Evolutionary conservation across 1,139 yeast species (phyloP).

Genomic region (Cylindricascospora bacillispora): DNA sequence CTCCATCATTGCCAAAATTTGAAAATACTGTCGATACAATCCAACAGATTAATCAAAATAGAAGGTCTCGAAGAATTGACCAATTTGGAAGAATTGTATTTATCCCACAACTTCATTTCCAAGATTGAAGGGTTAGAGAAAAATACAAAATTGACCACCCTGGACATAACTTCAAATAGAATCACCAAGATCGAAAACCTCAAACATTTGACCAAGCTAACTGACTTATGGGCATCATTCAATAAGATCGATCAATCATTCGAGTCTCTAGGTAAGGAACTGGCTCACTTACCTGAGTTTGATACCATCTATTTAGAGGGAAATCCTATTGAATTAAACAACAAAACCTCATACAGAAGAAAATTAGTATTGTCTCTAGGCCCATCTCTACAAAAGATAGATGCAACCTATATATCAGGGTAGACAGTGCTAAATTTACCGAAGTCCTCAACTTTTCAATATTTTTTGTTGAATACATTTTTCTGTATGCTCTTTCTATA

Average conservation of each 20-base stretch:
- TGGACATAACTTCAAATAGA: constrained; percentile 74
- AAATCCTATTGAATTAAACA: constrained; percentile 70
- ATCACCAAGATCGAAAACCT: constrained; percentile 52
- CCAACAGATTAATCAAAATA: constrained; percentile 65
- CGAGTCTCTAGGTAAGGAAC: constrained; percentile 52
- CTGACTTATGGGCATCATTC: constrained; percentile 90
- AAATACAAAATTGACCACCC: constrained; percentile 50
- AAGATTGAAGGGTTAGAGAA: constrained; percentile 70
- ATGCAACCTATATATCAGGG: constrained; percentile 60
- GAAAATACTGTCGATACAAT: constrained; percentile 73
- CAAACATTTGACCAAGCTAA: constrained; percentile 50
- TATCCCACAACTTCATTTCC: constrained; percentile 74
- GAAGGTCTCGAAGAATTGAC: constrained; percentile 68
- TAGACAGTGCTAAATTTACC: constrained; percentile 2
- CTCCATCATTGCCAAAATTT: constrained; percentile 49
- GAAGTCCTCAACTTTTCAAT: background rate
- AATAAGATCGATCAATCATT: constrained; percentile 53
- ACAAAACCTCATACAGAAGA: constrained; percentile 73
- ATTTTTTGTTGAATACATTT: constrained; percentile 1
- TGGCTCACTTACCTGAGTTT: constrained; percentile 48
- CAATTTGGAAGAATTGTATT: constrained; percentile 71
- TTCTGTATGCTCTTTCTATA: background rate
- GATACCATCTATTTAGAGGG: constrained; percentile 93
- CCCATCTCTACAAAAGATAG: constrained; percentile 70
- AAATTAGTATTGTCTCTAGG: constrained; percentile 56